Evolutionary conservation across 2,329 filamentous ascomycete species (phyloP).

Genomic region (Botrytis cinerea): DNA sequence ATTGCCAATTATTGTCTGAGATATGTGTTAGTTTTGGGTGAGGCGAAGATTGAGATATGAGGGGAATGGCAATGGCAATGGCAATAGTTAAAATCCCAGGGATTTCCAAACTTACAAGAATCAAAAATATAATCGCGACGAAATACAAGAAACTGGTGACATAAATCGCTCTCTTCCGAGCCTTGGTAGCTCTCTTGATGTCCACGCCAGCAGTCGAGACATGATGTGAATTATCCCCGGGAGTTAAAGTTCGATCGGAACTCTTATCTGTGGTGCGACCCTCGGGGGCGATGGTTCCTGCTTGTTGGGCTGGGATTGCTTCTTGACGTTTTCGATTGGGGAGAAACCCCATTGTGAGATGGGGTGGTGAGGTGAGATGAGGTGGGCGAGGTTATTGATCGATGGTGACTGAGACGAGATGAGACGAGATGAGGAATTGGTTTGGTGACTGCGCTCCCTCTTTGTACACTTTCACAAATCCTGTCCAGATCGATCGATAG

Average conservation of each 20-base stretch:
- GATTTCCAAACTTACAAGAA: conserved; percentile 58
- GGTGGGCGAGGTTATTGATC: not conserved
- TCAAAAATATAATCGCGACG: conserved; percentile 73
- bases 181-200: conserved; percentile 52
- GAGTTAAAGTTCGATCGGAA: conserved; percentile 35
- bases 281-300: conserved; percentile 26
- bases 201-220: conserved; percentile 35
- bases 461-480: not conserved
- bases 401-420: not conserved
- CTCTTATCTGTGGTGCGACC: conserved; percentile 5
- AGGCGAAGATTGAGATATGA: not conserved
- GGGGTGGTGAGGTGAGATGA: conserved; percentile 36
- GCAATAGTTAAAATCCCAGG: not conserved
- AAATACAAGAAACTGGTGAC: conserved; percentile 71
- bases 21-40: not conserved
- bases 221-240: conserved; percentile 28
- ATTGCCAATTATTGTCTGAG: conserved; percentile 69
- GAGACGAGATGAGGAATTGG: not conserved
- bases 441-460: not conserved
- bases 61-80: not conserved
- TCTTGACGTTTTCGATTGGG: conserved; percentile 29
- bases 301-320: conserved; percentile 22
- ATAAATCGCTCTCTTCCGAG: conserved; percentile 56
- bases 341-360: conserved; percentile 38
- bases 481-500: not conserved